Percentiles rank a stretch among this genome's conserved stretches.
Evolutionary conservation across 2,329 filamentous ascomycete species (phyloP).

Genomic region (Aureobasidium sp.): DNA sequence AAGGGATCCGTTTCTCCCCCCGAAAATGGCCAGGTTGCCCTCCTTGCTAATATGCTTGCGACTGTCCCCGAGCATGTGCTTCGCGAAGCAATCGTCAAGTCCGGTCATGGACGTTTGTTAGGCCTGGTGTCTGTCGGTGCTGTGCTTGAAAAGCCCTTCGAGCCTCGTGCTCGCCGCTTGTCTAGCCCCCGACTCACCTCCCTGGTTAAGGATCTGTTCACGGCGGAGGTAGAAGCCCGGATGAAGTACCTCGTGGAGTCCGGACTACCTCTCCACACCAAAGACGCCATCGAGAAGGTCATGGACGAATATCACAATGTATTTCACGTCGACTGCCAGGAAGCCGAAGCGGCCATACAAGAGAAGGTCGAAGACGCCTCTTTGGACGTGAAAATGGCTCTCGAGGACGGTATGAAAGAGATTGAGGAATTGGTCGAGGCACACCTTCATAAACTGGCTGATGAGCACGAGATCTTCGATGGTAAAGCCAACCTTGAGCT

Average conservation of each 20-base stretch:
- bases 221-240: background rate
- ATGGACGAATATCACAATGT: slow-evolving; percentile 3
- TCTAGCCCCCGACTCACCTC: background rate
- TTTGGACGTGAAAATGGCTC: background rate
- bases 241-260: background rate
- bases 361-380: background rate
- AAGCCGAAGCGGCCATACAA: background rate
- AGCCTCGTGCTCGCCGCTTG: background rate
- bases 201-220: background rate
- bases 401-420: background rate
- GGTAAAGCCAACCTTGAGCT: background rate
- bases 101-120: background rate
- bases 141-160: background rate
- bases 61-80: background rate
- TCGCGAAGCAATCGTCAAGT: background rate
- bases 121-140: background rate
- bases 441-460: background rate
- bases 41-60: slow-evolving; percentile 4
- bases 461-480: background rate
- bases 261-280: background rate
- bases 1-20: background rate
- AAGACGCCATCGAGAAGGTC: background rate
- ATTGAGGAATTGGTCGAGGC: background rate
- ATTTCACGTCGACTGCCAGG: background rate
- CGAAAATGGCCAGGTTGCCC: background rate